A percentile compares a stretch with the other conserved stretches of the same genome.
Evolutionary conservation across 371 early-diverging fungal genomes (phyloP).

Genomic region (Chytridiales sp.): DNA sequence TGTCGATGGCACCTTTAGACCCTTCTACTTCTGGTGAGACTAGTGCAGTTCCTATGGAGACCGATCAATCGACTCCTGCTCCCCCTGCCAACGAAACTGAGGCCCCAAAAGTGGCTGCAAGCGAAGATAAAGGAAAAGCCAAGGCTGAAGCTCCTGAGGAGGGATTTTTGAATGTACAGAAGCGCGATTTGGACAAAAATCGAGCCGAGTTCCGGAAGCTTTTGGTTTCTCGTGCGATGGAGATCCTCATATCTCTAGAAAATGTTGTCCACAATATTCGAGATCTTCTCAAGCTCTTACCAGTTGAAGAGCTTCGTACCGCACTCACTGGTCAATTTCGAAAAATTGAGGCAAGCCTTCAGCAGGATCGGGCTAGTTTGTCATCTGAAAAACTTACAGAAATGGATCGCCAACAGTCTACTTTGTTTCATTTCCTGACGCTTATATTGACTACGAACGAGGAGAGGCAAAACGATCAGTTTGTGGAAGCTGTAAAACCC

Average conservation of each 20-base stretch:
- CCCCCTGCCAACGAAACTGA: constrained; percentile 8
- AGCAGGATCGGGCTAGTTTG: background rate
- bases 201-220: constrained; percentile 1
- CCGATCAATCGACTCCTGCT: constrained; percentile 11
- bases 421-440: too few species aligned
- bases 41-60: constrained; percentile 8
- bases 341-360: background rate
- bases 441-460: too few species aligned
- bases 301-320: background rate
- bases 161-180: constrained; percentile 11
- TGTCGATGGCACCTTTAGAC: constrained; percentile 7
- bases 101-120: constrained; percentile 5
- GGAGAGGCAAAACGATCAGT: too few species aligned
- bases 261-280: too few species aligned
- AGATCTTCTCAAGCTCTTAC: too few species aligned
- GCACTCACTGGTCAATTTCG: background rate
- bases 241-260: too few species aligned
- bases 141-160: constrained; percentile 22
- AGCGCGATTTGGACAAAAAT: background rate
- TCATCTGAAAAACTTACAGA: background rate
- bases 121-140: constrained; percentile 24
- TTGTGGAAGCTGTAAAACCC: too few species aligned
- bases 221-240: too few species aligned
- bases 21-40: background rate
- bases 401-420: background rate